Base-by-base conservation (phyloP, 2,329 filamentous ascomycete species). In the Venturia pyrina region DNA sequence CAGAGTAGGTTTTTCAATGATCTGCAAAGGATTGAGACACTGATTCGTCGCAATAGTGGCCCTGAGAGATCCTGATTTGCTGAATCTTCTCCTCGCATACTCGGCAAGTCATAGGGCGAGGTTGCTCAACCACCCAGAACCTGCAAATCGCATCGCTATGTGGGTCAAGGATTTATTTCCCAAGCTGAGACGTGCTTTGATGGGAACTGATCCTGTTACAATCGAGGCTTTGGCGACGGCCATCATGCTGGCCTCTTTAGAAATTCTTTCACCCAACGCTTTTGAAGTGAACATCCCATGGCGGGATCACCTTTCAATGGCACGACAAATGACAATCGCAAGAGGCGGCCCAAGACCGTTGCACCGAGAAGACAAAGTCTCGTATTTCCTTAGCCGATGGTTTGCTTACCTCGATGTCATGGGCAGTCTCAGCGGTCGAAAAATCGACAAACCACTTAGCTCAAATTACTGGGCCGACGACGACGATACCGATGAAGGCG, bases 81-180 rank as follows among this genome's bases (percentile, higher is more conserved):
- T 96, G 64, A 89, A 90, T 69, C 79, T 96, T 41, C 79, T 95
- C 61, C 81, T 96, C 32, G 88, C 91, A 24, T 96, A 92, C 74
- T 91, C 89, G 70, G 91, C 91, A n/a, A 90, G 87, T 37, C 91
- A 96, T 73, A 85, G 90, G 66, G 89, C 91, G 11, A 85, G 88
- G 57, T 83, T 93, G 41, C 79, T 95, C 24, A 83, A 84, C 41
- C 89, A 93, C 68, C 82, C 83, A 0, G 90, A 93, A 73, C 91
- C 91, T 6, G 83, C 83, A 7, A 89, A 88, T 72, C 85, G 91
- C 28, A 95, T 96, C 69, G 90, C 90, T 1, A 80, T 85, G 48
- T 95, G 89, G 88, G 89, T 95, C 34, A 83, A 89, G 71, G 85
- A 91, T 70, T 89, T 90, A n/a, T 89, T 90, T 68, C 89, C 89